A percentile compares a stretch with the other conserved stretches of the same genome.
These are phyloP conservation scores for Citrus sinensis DNA, from an alignment of 345 rosid genomes.

Conservation along the genomic window DNA sequence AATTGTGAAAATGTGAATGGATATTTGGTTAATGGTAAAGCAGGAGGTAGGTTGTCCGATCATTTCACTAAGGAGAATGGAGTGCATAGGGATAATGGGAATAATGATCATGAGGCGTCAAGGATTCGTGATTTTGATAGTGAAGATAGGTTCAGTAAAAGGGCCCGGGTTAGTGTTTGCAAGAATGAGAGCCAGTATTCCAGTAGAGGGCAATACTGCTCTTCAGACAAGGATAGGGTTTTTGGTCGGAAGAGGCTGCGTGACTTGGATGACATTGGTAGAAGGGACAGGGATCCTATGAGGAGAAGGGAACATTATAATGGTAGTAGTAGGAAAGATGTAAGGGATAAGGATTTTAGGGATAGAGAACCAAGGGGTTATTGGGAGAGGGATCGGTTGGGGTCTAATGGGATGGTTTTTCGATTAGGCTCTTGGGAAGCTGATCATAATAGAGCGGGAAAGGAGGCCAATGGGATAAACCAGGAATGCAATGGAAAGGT, in stretches of 20 bases:
- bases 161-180: constrained; percentile 39
- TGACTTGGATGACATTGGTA: constrained; percentile 55
- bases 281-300: constrained; percentile 51
- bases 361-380: constrained; percentile 74
- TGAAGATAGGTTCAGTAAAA: constrained; percentile 50
- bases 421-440: constrained; percentile 83
- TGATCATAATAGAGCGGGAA: constrained; percentile 50
- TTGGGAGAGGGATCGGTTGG: constrained; percentile 89
- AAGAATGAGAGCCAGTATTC: constrained; percentile 34
- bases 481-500: constrained; percentile 42
- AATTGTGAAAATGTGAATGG: constrained; percentile 14
- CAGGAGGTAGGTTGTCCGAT: constrained; percentile 6
- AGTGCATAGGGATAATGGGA: constrained; percentile 19
- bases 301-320: constrained; percentile 54
- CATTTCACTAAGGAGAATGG: constrained; percentile 29
- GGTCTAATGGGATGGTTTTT: constrained; percentile 70
- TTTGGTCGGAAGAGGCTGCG: constrained; percentile 55
- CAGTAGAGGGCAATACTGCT: constrained; percentile 37
- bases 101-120: constrained; percentile 14
- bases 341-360: constrained; percentile 59
- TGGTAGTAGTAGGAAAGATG: constrained; percentile 46
- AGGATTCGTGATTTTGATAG: constrained; percentile 32
- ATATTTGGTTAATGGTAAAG: constrained; percentile 7
- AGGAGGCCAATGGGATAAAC: constrained; percentile 32
- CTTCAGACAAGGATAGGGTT: constrained; percentile 54